phyloP scores from a whole-genome alignment of 176 grass and related monocot genomes.

The Urochloa ruziziensis region DNA sequence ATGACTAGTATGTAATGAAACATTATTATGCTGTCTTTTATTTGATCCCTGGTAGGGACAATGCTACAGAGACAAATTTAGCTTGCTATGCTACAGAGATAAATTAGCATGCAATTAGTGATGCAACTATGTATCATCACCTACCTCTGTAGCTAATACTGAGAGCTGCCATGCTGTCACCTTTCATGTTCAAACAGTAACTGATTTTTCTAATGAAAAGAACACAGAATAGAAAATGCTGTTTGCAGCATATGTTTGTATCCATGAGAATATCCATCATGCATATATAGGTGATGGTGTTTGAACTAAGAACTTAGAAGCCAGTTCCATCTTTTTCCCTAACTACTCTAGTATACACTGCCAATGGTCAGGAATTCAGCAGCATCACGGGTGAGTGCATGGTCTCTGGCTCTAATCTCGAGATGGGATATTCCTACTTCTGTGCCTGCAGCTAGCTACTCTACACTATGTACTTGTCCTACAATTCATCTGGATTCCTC shows the following conservation, averaged over 20 bases:
- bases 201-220: not conserved
- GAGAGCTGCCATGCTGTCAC: no score
- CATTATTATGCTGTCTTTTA: no score
- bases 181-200: no score
- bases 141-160: no score
- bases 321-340: not conserved
- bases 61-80: no score
- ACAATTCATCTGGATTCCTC: not conserved
- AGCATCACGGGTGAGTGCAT: no score
- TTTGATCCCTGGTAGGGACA: no score
- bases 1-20: no score
- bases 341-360: not conserved
- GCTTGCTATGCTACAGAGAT: no score
- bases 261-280: not conserved
- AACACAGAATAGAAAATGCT: not conserved
- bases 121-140: no score
- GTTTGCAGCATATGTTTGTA: not conserved
- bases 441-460: not conserved
- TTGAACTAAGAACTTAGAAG: constrained; percentile 1
- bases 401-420: not conserved
- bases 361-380: no score
- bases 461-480: not conserved
- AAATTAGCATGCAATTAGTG: no score
- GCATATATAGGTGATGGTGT: not conserved
- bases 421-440: not conserved